Evolutionary conservation across 768 basidiomycete species (phyloP).

Genomic region (Pleurotus salmoneostramineus): DNA sequence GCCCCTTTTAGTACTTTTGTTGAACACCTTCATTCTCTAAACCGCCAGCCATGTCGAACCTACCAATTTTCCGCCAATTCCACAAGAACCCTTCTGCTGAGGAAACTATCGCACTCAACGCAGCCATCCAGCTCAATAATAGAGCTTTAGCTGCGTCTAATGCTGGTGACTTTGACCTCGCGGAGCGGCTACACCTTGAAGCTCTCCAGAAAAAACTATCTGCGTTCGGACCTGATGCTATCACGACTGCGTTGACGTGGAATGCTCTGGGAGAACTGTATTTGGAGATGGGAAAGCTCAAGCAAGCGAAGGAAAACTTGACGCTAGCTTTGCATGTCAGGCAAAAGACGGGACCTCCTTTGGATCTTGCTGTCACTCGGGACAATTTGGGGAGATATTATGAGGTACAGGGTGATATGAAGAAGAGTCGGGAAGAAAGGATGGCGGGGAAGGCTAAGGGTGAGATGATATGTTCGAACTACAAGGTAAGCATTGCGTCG

Average conservation of each 20-base stretch:
- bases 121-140: constrained; percentile 1
- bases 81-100: not conserved
- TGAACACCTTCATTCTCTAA: too few species aligned
- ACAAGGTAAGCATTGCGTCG: not conserved
- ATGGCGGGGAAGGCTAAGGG: constrained; percentile 17
- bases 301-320: constrained; percentile 32
- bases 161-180: constrained; percentile 11
- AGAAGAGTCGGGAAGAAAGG: constrained; percentile 24
- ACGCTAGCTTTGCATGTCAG: constrained; percentile 24
- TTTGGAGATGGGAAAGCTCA: constrained; percentile 26
- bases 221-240: constrained; percentile 16
- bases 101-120: not conserved
- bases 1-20: too few species aligned
- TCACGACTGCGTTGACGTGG: constrained; percentile 22
- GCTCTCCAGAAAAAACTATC: constrained; percentile 24
- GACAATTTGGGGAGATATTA: constrained; percentile 24
- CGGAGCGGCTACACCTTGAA: constrained; percentile 24
- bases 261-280: constrained; percentile 32
- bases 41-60: too few species aligned
- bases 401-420: constrained; percentile 27
- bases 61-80: not conserved
- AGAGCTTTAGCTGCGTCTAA: constrained; percentile 5
- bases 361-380: constrained; percentile 24
- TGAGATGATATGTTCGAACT: constrained; percentile 11
- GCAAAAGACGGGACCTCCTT: constrained; percentile 14